Evolutionary conservation across 208 protist genomes (phyloP), one percentile per base, ranked within the genome.

Genomic region (Acanthamoeba culbertsoni): DNA sequence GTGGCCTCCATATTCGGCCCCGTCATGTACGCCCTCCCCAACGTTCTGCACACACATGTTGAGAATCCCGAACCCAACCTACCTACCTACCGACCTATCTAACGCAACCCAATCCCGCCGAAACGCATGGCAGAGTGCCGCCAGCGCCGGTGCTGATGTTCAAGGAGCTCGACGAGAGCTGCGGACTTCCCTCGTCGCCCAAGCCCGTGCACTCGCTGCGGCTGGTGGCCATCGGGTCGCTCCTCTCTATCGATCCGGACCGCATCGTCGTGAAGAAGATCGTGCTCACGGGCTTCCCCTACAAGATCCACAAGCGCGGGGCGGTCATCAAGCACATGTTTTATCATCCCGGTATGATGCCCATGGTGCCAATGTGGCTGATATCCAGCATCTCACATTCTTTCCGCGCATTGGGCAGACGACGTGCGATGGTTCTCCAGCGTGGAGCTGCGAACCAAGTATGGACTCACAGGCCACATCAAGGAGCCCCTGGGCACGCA

Each of bases 371-470:
- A 31, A n/a, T 93, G 46, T 91, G 33, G 45, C 86, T 93, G 10
- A 94, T 31, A 43, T 89, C n/a, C 4, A 31, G 94, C 48, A 46
- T 31, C 97, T 93, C 98, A 98, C 97, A 98, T 99, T 93, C 98
- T 98, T 62, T 28, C 46, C 7, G 1, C 37, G 28, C 0, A 37
- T 10, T 35, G 26, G 37, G 26, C 35, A 65, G 98, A 99, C 16
- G 99, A 99, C 96, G 97, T 99, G 59, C 96, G 96, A 31, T 99
- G 98, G 98, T 99, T 99, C 93, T 97, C 98, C 94, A 98, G 98
- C 6, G 98, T 99, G 20, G 98, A 99, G 95, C 96, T 99, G 5
- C 98, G 97, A 90, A 99, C 98, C 7, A 98, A 98, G 75, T 94
- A 98, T 57, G 98, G 98, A 42, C 96, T 98, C 63, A 96, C 96